These are phyloP conservation scores for Pyricularia sp. DNA, from an alignment of 2,329 filamentous ascomycete genomes.

Conservation along the genomic window DNA sequence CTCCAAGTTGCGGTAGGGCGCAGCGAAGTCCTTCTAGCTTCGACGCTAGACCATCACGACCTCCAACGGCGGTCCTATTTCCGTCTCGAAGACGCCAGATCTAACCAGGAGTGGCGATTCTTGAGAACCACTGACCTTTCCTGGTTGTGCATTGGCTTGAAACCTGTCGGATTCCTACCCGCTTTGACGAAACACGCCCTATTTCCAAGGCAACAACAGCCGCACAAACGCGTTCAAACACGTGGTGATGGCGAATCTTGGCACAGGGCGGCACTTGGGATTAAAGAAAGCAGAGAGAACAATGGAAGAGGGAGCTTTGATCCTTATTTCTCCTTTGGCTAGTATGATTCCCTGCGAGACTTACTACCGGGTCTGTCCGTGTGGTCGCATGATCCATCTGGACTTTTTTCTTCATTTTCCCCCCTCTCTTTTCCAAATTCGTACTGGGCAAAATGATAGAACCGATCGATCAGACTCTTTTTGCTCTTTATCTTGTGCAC, in stretches of 20 bases:
- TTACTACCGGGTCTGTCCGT: background rate
- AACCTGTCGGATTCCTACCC: background rate
- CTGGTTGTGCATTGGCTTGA: background rate
- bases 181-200: background rate
- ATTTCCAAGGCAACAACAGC: background rate
- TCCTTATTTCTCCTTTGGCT: too few species aligned
- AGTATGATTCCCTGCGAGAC: background rate
- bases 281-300: background rate
- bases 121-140: background rate
- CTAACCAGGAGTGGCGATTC: background rate
- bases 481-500: background rate
- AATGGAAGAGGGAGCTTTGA: background rate
- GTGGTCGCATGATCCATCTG: background rate
- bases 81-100: background rate
- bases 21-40: background rate
- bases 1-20: background rate
- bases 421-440: background rate
- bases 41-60: background rate
- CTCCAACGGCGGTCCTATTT: background rate
- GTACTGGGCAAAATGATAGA: background rate
- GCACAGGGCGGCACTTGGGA: background rate
- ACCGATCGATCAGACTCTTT: background rate
- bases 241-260: background rate
- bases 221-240: background rate
- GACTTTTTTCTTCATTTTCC: background rate